A percentile compares a stretch with the other conserved stretches of the same genome.
These are phyloP conservation scores for Silene coronaria DNA, from an alignment of 179 eudicot species.

Conservation along the genomic window DNA sequence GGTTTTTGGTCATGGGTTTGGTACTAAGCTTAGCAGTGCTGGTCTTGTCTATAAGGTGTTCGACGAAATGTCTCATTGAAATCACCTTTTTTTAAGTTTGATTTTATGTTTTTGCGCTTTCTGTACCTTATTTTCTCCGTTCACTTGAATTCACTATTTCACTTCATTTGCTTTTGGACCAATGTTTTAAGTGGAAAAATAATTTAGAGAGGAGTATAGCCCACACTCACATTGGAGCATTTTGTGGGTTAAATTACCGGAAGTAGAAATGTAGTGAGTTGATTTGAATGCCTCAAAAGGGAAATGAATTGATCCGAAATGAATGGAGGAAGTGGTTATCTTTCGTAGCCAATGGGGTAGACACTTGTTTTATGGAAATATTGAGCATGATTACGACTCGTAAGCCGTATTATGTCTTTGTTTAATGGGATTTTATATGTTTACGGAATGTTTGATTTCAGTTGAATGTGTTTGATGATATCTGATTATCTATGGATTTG, in stretches of 20 bases:
- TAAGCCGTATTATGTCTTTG: too few species aligned
- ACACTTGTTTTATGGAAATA: not conserved
- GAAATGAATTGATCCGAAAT: not conserved
- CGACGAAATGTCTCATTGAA: conserved; percentile 19
- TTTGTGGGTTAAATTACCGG: not conserved
- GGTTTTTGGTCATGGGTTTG: conserved; percentile 79
- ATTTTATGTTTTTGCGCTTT: not conserved
- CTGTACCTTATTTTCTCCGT: not conserved
- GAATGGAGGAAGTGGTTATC: not conserved
- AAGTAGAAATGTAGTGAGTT: too few species aligned
- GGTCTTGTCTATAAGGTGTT: conserved; percentile 93
- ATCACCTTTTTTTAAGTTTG: not conserved
- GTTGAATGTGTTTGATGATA: conserved; percentile 5
- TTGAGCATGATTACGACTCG: not conserved
- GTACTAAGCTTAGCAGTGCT: conserved; percentile 86
- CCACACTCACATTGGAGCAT: not conserved
- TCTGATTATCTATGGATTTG: not conserved
- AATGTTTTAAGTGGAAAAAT: not conserved
- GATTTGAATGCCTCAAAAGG: not conserved
- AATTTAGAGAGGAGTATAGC: not conserved
- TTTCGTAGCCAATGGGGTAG: not conserved
- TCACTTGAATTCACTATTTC: not conserved
- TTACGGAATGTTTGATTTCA: conserved; percentile 2
- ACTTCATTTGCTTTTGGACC: not conserved
- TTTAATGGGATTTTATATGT: not conserved